Percentiles rank a stretch among this genome's conserved stretches.
These are phyloP conservation scores for Climacium dendroides DNA, from an alignment of 225 moss, liverwort and hornwort genomes.

Conservation along the genomic window DNA sequence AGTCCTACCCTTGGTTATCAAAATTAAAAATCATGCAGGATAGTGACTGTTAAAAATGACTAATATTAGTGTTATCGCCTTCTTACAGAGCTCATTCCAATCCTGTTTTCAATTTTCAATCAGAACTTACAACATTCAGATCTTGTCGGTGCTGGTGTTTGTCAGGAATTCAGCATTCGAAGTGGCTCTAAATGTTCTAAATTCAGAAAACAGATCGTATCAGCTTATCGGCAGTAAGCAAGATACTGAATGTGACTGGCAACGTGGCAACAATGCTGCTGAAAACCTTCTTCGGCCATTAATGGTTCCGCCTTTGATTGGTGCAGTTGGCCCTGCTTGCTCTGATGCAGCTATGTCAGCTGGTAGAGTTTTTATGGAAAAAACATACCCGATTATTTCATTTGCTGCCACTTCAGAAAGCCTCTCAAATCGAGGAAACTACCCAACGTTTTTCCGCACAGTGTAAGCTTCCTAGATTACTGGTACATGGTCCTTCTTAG, in stretches of 20 bases:
- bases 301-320: constrained; percentile 29
- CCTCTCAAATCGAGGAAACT: constrained; percentile 48
- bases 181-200: constrained; percentile 72
- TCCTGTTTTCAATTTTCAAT: neutral
- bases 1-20: neutral
- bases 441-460: constrained; percentile 77
- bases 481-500: neutral
- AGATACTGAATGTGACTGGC: constrained; percentile 55
- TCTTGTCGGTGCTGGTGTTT: neutral
- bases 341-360: constrained; percentile 66
- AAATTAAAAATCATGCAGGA: neutral
- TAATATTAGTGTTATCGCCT: neutral
- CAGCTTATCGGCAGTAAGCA: constrained; percentile 22
- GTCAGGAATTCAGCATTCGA: constrained; percentile 69
- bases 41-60: neutral
- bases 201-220: constrained; percentile 53
- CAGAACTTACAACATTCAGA: neutral
- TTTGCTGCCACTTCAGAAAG: constrained; percentile 85
- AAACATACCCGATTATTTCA: constrained; percentile 52
- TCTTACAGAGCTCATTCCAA: neutral
- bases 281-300: constrained; percentile 23
- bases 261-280: constrained; percentile 34
- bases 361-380: constrained; percentile 36
- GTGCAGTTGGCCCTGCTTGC: constrained; percentile 82
- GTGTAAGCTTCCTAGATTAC: constrained; percentile 33